phyloP scores from a whole-genome alignment of 257 asterid species.

The Rauvolfia tetraphylla region DNA sequence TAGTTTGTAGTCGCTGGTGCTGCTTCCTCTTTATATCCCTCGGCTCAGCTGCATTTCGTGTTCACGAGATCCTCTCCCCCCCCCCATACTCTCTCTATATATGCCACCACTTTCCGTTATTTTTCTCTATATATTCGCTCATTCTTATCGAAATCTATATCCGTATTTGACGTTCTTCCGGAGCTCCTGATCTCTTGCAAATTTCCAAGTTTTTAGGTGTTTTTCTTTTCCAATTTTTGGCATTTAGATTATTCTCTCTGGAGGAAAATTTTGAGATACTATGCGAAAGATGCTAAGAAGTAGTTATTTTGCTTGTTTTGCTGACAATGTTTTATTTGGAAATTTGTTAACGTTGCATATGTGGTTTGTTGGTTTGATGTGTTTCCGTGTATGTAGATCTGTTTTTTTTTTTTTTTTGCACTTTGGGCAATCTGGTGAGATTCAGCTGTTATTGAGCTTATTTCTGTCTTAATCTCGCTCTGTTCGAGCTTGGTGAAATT shows the following conservation, averaged over 20 bases:
- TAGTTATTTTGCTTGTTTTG: not conserved
- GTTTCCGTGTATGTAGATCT: not conserved
- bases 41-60: too few species aligned
- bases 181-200: not conserved
- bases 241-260: not conserved
- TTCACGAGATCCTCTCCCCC: not conserved
- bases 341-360: not conserved
- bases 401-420: too few species aligned
- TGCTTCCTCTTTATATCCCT: not conserved
- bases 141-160: constrained; percentile 7
- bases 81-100: not conserved
- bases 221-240: not conserved
- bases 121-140: not conserved
- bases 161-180: not conserved
- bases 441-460: not conserved
- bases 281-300: not conserved
- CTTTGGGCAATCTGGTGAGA: not conserved
- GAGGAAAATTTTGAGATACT: not conserved
- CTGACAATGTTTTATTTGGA: not conserved
- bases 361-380: not conserved
- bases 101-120: not conserved
- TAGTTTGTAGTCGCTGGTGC: not conserved
- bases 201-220: not conserved
- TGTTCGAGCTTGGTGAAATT: not conserved
- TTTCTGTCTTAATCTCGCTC: not conserved